Conservation (phyloP, 305 asterid genomes). For the Petunia hybrid region DNA sequence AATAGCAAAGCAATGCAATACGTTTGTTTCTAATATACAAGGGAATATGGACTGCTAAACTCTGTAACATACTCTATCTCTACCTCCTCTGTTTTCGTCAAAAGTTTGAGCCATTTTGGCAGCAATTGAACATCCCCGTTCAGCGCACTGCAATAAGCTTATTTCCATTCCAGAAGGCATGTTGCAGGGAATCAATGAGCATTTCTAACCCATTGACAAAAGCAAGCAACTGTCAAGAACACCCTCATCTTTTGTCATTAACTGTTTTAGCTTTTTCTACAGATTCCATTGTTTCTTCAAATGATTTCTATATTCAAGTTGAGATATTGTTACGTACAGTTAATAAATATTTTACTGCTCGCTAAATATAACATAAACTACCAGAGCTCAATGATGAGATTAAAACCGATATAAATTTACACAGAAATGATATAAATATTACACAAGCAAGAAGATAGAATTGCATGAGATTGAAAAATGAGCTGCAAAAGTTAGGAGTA, state of each 20-base stretch:
- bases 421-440: background rate
- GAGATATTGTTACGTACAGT: background rate
- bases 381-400: background rate
- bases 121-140: background rate
- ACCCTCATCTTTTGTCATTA: slow-evolving; percentile 45
- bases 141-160: slow-evolving; percentile 10
- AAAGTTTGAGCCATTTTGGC: background rate
- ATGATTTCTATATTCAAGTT: slow-evolving; percentile 65
- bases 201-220: background rate
- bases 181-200: background rate
- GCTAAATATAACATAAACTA: background rate
- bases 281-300: slow-evolving; percentile 80
- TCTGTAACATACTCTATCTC: background rate
- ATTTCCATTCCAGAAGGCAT: background rate
- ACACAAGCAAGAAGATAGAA: background rate
- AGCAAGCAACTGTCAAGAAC: too few species aligned
- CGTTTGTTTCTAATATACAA: background rate
- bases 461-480: background rate
- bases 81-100: background rate
- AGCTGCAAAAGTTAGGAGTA: background rate
- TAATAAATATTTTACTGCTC: background rate
- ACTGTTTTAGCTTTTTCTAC: slow-evolving; percentile 71
- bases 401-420: background rate
- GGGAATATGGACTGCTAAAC: background rate
- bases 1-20: background rate